Percentiles rank a stretch among this genome's conserved stretches.
These are phyloP conservation scores for Peronosclerospora sorghi DNA, from an alignment of 352 stramenopile genomes.

Conservation along the genomic window DNA sequence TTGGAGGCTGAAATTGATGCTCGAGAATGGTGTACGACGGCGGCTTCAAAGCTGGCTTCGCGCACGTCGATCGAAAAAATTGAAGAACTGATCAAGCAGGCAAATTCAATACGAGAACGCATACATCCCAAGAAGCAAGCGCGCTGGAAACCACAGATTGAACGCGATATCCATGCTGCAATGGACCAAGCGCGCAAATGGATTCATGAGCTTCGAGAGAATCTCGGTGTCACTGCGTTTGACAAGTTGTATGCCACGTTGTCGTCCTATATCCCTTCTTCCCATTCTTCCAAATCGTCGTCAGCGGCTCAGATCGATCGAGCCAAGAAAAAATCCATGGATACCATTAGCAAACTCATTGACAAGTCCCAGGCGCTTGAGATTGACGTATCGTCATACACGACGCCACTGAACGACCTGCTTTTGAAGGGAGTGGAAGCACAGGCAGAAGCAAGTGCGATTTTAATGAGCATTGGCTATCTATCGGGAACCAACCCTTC, in stretches of 20 bases:
- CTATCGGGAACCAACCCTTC: constrained; percentile 8
- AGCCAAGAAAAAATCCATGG: constrained; percentile 53
- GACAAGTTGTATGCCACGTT: constrained; percentile 47
- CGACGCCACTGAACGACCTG: constrained; percentile 42
- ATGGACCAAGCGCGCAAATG: constrained; percentile 62
- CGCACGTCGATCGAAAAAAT: constrained; percentile 59
- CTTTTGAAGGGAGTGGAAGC: constrained; percentile 33
- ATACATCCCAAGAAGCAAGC: constrained; percentile 70
- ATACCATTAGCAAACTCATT: constrained; percentile 50
- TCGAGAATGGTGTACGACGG: constrained; percentile 63
- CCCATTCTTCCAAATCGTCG: constrained; percentile 16
- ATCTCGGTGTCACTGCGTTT: constrained; percentile 42
- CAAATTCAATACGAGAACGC: constrained; percentile 55
- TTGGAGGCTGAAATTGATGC: constrained; percentile 68
- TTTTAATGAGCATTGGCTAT: constrained; percentile 49
- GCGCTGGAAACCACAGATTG: constrained; percentile 74
- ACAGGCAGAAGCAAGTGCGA: constrained; percentile 35
- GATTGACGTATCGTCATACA: constrained; percentile 61
- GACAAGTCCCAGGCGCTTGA: constrained; percentile 48
- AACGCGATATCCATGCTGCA: constrained; percentile 61
- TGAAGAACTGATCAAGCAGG: constrained; percentile 42
- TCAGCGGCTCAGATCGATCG: constrained; percentile 17
- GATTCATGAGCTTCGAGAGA: constrained; percentile 67
- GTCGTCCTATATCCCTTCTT: constrained; percentile 15
- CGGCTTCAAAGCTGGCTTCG: constrained; percentile 36